Evolutionary conservation across 768 basidiomycete genomes (phyloP).

Genomic region (Psilocybe cubensis): DNA sequence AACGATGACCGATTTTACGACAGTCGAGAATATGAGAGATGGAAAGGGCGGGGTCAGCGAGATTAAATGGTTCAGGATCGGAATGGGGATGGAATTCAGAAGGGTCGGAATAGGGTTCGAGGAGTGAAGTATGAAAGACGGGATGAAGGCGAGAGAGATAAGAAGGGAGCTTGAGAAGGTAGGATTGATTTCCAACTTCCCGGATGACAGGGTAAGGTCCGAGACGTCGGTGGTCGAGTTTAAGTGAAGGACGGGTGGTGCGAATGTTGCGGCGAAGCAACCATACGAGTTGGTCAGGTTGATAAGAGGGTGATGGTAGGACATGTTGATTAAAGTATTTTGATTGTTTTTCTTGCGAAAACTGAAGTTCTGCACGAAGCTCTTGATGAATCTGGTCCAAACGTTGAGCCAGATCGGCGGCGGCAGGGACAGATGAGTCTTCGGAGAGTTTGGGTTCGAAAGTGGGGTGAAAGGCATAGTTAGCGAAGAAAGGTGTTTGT

Average conservation of each 20-base stretch:
- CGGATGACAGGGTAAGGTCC: slow-evolving; percentile 18
- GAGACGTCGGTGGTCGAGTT: slow-evolving; percentile 37
- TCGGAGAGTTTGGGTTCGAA: slow-evolving; percentile 33
- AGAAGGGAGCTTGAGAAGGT: slow-evolving; percentile 33
- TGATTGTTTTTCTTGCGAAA: slow-evolving; percentile 29
- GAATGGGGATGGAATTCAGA: slow-evolving; percentile 34
- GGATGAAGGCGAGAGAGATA: slow-evolving; percentile 38
- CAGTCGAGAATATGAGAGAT: slow-evolving; percentile 31
- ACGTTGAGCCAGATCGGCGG: slow-evolving; percentile 29
- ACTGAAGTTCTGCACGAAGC: slow-evolving; percentile 31
- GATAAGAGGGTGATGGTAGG: slow-evolving; percentile 28
- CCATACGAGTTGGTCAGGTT: slow-evolving; percentile 39
- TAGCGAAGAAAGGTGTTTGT: slow-evolving; percentile 40
- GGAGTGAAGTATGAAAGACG: slow-evolving; percentile 41
- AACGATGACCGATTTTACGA: slow-evolving; percentile 35
- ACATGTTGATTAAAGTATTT: slow-evolving; percentile 30
- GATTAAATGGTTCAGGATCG: slow-evolving; percentile 21
- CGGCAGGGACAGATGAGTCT: slow-evolving; percentile 30
- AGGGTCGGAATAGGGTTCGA: slow-evolving; percentile 35
- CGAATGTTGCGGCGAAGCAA: slow-evolving; percentile 39
- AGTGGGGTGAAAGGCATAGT: slow-evolving; percentile 32
- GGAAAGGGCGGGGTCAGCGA: slow-evolving; percentile 21
- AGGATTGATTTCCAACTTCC: slow-evolving; percentile 23
- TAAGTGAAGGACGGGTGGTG: slow-evolving; percentile 42
- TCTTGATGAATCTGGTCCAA: slow-evolving; percentile 36